Percentiles rank a stretch among this genome's conserved stretches.
phyloP scores from a whole-genome alignment of 805 yeast genomes.

The Wickerhamiella parazyma region DNA sequence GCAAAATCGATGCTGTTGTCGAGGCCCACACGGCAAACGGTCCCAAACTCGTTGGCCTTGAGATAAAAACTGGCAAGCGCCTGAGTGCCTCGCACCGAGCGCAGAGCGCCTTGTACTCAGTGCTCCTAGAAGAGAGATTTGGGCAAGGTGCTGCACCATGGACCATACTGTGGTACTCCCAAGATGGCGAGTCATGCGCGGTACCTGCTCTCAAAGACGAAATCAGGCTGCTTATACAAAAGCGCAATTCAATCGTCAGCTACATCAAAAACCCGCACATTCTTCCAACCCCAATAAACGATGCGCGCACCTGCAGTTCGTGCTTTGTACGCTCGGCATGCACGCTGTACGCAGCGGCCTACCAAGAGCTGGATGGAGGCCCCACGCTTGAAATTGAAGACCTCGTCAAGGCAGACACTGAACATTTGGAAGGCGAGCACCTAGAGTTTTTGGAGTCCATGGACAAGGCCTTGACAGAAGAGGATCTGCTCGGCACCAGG shows the following conservation, averaged over 20 bases:
- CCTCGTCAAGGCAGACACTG: slow-evolving; percentile 28
- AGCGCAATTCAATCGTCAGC: slow-evolving; percentile 56
- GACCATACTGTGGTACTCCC: slow-evolving; percentile 63
- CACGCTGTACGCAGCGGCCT: slow-evolving; percentile 18
- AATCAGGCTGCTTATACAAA: slow-evolving; percentile 50
- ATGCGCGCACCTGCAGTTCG: slow-evolving; percentile 27
- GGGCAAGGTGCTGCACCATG: slow-evolving; percentile 45
- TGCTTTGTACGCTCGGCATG: slow-evolving; percentile 21
- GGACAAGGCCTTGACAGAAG: slow-evolving; percentile 60
- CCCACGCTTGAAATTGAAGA: slow-evolving; percentile 13
- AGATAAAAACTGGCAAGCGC: slow-evolving; percentile 68
- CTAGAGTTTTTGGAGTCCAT: slow-evolving; percentile 52
- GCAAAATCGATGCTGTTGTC: slow-evolving; percentile 78
- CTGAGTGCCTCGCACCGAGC: slow-evolving; percentile 56
- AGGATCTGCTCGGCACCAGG: slow-evolving; percentile 44
- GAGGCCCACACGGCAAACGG: slow-evolving; percentile 37
- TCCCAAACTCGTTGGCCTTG: slow-evolving; percentile 54
- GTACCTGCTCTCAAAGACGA: slow-evolving; percentile 44
- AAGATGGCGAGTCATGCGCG: slow-evolving; percentile 39
- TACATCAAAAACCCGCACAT: slow-evolving; percentile 33
- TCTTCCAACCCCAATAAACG: slow-evolving; percentile 41
- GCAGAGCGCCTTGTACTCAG: slow-evolving; percentile 70
- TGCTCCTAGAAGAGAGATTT: slow-evolving; percentile 69
- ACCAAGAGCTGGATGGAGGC: slow-evolving; percentile 8
- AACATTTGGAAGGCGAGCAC: slow-evolving; percentile 37